Evolutionary conservation across 2,329 filamentous ascomycete genomes (phyloP).

Genomic region (Microthyrium microscopicum): DNA sequence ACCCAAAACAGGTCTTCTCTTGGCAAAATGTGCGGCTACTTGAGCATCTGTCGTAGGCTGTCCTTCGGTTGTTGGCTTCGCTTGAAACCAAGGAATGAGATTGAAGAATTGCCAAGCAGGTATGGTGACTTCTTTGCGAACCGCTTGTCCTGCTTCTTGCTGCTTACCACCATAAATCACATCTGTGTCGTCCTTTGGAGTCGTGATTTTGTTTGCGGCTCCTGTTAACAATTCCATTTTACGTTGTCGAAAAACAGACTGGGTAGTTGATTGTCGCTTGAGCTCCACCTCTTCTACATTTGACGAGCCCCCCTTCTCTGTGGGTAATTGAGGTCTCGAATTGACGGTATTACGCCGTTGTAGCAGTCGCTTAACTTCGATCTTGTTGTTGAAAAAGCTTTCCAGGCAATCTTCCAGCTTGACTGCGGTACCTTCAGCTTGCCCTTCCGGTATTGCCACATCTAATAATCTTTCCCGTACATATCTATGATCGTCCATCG

Average conservation of each 20-base stretch:
- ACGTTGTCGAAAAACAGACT: slow-evolving; percentile 33
- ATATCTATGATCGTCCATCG: slow-evolving; percentile 82
- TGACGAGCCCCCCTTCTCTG: slow-evolving; percentile 14
- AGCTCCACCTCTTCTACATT: slow-evolving; percentile 30
- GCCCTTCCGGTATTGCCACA: slow-evolving; percentile 68
- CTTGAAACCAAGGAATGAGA: slow-evolving; percentile 54
- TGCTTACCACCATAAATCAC: too few relatives aligned
- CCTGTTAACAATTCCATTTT: slow-evolving; percentile 19
- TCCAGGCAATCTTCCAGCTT: slow-evolving; percentile 84
- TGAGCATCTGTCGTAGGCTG: slow-evolving; percentile 51
- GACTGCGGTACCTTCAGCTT: slow-evolving; percentile 47
- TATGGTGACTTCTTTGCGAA: slow-evolving; percentile 72
- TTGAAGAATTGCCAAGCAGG: slow-evolving; percentile 97
- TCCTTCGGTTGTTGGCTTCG: slow-evolving; percentile 31
- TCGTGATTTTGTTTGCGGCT: slow-evolving; percentile 30
- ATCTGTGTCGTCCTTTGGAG: slow-evolving; percentile 21
- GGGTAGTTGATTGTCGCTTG: slow-evolving; percentile 16
- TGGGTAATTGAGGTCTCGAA: slow-evolving; percentile 24
- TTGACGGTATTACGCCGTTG: slow-evolving; percentile 38
- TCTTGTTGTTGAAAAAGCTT: slow-evolving; percentile 84
- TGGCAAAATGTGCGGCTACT: slow-evolving; percentile 74
- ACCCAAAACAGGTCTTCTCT: slow-evolving; percentile 68
- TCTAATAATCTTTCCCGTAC: slow-evolving; percentile 83
- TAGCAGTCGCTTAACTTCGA: slow-evolving; percentile 70
- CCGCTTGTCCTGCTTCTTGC: slow-evolving; percentile 20